A percentile compares a stretch with the other conserved stretches of the same genome.
These are phyloP conservation scores for Saururus chinensis DNA, from an alignment of 164 flowering plant species.

Conservation along the genomic window DNA sequence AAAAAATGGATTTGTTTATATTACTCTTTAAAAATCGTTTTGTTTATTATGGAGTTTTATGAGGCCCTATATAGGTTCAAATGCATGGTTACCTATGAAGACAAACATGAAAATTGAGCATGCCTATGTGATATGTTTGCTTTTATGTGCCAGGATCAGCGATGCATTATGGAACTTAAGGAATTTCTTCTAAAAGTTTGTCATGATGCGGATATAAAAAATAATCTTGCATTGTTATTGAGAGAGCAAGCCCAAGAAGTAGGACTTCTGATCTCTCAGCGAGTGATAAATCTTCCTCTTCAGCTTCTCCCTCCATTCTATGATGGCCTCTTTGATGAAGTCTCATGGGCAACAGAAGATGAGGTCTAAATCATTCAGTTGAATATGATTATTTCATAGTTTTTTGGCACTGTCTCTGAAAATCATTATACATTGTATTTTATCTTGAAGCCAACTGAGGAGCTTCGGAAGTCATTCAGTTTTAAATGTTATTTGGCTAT, in stretches of 20 bases:
- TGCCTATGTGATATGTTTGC: not conserved
- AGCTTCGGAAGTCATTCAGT: slow-evolving; percentile 53
- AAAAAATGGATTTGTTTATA: not conserved
- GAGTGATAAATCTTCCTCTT: slow-evolving; percentile 79
- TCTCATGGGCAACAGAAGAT: slow-evolving; percentile 88
- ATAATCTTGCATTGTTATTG: slow-evolving; percentile 31
- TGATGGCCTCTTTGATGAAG: slow-evolving; percentile 85
- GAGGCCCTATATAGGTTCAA: not conserved
- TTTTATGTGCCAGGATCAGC: slow-evolving; percentile 36
- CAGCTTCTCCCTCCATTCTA: slow-evolving; percentile 80
- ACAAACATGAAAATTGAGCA: not conserved
- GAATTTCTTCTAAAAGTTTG: slow-evolving; percentile 52
- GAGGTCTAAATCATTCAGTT: slow-evolving; percentile 14
- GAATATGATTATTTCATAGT: not conserved
- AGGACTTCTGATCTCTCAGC: slow-evolving; percentile 79
- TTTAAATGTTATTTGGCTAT: slow-evolving; percentile 52
- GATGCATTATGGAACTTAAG: slow-evolving; percentile 53
- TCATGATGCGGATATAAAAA: slow-evolving; percentile 18
- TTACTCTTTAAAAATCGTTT: not conserved
- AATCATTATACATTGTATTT: slow-evolving; percentile 4
- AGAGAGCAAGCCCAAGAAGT: slow-evolving; percentile 45
- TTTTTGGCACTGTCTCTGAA: not conserved
- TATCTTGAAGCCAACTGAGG: slow-evolving; percentile 56
- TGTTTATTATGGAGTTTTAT: not conserved
- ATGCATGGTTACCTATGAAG: no score